Base-by-base conservation (phyloP, 129 eudicot species). In the Helianthus tuberosus region DNA sequence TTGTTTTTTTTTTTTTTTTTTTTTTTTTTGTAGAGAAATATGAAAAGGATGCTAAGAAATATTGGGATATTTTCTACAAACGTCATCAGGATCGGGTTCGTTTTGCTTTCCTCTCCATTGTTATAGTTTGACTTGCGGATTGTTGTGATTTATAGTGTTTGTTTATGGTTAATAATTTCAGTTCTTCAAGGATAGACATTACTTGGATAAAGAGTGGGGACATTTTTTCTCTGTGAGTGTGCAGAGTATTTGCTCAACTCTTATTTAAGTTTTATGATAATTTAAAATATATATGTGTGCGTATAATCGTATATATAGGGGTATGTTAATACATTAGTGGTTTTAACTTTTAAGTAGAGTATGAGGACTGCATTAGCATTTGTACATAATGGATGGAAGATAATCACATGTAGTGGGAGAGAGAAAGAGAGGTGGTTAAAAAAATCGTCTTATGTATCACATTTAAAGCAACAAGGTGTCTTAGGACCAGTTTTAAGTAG, bases 121-220 rank as follows among this genome's bases (percentile, higher is more conserved):
- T 20, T 20, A 27, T 57, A 1, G 25, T 57, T 25, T 38, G 66
- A n/a, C 7, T 11, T 50, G 39, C 16, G 29, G 23, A 20, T 20
- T 25, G 64, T 35, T 60, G 4, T 6, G 46, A 41, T 41, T 41
- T 41, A 1, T 41, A 5, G 46, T 41, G 46, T 41, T 41, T 41
- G 46, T 41, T 41, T 8, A 41, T 41, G 46, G 8, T 41, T 41
- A 1, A 11, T 4, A 12, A 60, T 60, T 60, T 61, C 86, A 94
- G 99, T 94, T 94, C 78, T 94, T 94, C 80, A 91, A 91, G 87
- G 99, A 94, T 71, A 88, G 97, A 43, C 97, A 94, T 75, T 94
- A 91, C 89, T 82, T 94, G 93, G 99, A 91, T 81, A 94, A 94
- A 81, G 99, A 94, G 83, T 94, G 99, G 97, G 99, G 99, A 3